Conservation (phyloP, 1,284 basidiomycete genomes). For the Sanghuangporus sanghuang region DNA sequence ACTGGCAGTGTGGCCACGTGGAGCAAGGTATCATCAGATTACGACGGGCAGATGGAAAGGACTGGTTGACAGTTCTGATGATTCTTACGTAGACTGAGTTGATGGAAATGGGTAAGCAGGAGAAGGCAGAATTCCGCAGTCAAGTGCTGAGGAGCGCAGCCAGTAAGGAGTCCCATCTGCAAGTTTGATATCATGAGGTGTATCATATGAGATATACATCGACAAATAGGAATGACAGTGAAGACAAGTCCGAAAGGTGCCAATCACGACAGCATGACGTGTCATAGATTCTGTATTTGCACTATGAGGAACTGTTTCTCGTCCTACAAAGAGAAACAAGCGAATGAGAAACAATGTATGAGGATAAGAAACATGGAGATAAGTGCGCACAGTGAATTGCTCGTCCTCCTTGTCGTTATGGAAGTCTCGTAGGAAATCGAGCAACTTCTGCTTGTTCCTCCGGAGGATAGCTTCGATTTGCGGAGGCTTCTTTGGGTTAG, state of each 20-base stretch:
- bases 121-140: not conserved
- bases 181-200: not conserved
- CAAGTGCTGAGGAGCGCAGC: not conserved
- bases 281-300: constrained; percentile 77
- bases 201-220: not conserved
- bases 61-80: too few species aligned
- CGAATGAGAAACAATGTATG: not conserved
- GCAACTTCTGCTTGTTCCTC: constrained; percentile 91
- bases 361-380: not conserved
- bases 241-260: too few species aligned
- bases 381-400: constrained; percentile 73
- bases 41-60: too few species aligned
- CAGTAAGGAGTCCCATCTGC: not conserved
- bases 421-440: constrained; percentile 88
- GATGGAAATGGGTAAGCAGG: too few species aligned
- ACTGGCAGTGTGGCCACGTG: too few species aligned
- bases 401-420: constrained; percentile 99
- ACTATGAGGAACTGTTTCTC: constrained; percentile 96
- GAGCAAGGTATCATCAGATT: too few species aligned
- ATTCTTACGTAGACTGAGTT: too few species aligned
- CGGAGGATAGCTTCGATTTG: constrained; percentile 90
- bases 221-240: too few species aligned
- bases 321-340: constrained; percentile 45
- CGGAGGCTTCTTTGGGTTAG: constrained; percentile 97
- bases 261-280: not conserved